Evolutionary conservation across 441 rosid genomes (phyloP).

Genomic region (Gossypium gossypioides): DNA sequence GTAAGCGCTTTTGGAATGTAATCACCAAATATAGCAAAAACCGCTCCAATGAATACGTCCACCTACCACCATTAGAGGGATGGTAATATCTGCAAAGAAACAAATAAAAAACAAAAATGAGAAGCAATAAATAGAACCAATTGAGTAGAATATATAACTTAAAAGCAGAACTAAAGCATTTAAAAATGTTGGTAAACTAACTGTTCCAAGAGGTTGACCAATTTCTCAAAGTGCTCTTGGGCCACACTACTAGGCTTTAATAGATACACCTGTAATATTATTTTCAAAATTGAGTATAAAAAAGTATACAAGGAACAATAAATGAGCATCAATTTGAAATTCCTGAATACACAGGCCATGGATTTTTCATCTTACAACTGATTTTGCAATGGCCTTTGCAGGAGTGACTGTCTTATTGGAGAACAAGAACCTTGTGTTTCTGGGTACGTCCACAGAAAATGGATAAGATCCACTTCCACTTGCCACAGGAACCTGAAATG

Average conservation of each 20-base stretch:
- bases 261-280: constrained; percentile 65
- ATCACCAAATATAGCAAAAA: constrained; percentile 69
- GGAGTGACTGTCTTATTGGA: constrained; percentile 76
- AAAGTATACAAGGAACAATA: constrained; percentile 18
- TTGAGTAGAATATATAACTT: constrained; percentile 14
- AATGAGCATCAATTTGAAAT: constrained; percentile 20
- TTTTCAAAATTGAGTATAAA: constrained; percentile 19
- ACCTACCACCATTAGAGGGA: constrained; percentile 99
- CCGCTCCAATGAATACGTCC: constrained; percentile 96
- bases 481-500: constrained; percentile 89
- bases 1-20: constrained; percentile 89
- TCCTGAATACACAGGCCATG: constrained; percentile 9
- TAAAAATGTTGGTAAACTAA: constrained; percentile 43
- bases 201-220: constrained; percentile 99
- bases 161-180: constrained; percentile 19
- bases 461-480: constrained; percentile 96
- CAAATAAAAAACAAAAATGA: constrained; percentile 16
- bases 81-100: constrained; percentile 67
- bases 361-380: constrained; percentile 58
- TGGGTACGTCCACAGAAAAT: constrained; percentile 85
- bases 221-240: constrained; percentile 67
- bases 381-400: constrained; percentile 81
- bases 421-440: constrained; percentile 88
- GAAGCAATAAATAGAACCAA: constrained; percentile 17
- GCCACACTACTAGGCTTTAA: constrained; percentile 71